Evolutionary conservation across 768 basidiomycete genomes (phyloP).

Genomic region (Pholiota microspora): DNA sequence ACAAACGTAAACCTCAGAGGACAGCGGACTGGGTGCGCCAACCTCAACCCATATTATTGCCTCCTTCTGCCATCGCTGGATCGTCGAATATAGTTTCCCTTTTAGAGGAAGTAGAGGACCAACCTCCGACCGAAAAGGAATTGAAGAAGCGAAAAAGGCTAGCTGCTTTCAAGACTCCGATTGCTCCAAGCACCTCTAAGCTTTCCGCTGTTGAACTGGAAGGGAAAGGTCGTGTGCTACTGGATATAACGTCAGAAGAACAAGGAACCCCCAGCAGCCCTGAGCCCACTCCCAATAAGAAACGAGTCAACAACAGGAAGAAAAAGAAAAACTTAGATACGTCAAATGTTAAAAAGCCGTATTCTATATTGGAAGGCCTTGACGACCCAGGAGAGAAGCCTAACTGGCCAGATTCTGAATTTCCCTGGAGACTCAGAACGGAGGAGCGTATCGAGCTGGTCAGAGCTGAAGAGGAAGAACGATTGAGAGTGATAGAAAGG

Average conservation of each 20-base stretch:
- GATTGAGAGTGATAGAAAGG: constrained; percentile 61
- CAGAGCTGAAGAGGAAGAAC: constrained; percentile 56
- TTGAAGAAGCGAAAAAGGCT: constrained; percentile 65
- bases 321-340: constrained; percentile 49
- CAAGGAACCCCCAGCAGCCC: constrained; percentile 23
- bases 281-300: constrained; percentile 35
- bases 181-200: constrained; percentile 32
- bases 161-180: constrained; percentile 58
- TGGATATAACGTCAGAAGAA: constrained; percentile 51
- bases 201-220: constrained; percentile 65
- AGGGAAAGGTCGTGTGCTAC: constrained; percentile 68
- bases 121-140: constrained; percentile 56
- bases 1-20: constrained; percentile 33
- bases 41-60: constrained; percentile 46
- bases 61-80: constrained; percentile 37
- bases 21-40: constrained; percentile 63
- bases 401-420: constrained; percentile 78
- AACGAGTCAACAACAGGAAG: constrained; percentile 37
- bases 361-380: constrained; percentile 17
- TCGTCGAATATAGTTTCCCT: constrained; percentile 41
- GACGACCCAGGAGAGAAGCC: constrained; percentile 46
- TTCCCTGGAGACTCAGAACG: constrained; percentile 72
- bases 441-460: constrained; percentile 51
- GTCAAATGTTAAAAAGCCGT: constrained; percentile 30
- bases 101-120: constrained; percentile 37